These are phyloP conservation scores for Trichoderma sp. DNA, from an alignment of 2,329 filamentous ascomycete genomes.

Conservation along the genomic window DNA sequence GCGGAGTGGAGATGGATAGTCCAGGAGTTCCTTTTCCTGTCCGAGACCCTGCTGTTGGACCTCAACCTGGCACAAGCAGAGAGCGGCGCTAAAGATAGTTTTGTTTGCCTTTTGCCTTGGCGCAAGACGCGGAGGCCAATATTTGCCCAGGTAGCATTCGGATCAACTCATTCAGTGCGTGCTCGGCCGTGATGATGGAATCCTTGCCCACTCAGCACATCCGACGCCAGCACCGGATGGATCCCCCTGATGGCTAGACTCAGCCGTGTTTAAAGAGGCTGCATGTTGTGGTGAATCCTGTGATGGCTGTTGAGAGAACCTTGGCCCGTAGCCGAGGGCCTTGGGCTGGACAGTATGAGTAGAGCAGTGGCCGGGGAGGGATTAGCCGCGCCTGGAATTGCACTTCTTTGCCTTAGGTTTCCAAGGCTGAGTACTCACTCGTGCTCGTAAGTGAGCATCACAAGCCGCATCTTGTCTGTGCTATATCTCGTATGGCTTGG, in stretches of 20 bases:
- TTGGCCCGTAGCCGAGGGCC: not conserved
- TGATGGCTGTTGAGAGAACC: not conserved
- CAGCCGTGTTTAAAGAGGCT: conserved; percentile 9
- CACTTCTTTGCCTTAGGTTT: not conserved
- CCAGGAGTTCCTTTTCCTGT: not conserved
- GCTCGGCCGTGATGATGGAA: not conserved
- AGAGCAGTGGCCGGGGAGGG: not conserved
- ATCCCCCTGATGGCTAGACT: not conserved
- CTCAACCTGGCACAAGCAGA: not conserved
- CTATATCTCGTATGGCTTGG: not conserved
- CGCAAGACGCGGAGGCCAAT: conserved; percentile 9
- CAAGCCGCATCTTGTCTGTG: not conserved
- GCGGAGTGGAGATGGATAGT: not conserved
- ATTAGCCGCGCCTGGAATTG: not conserved
- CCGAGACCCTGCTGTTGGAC: not conserved
- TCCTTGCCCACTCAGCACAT: not conserved
- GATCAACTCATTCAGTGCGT: not conserved
- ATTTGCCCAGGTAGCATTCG: conserved; percentile 6
- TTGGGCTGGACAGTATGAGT: not conserved
- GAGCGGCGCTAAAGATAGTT: not conserved
- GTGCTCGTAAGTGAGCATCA: not conserved
- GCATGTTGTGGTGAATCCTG: conserved; percentile 4
- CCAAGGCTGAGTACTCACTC: not conserved
- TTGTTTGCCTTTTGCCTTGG: conserved; percentile 14
- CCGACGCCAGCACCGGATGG: not conserved